Evolutionary conservation across 306 rosid genomes (phyloP), one percentile per base, ranked within the genome.

Genomic region (Styphnolobium japonicum): DNA sequence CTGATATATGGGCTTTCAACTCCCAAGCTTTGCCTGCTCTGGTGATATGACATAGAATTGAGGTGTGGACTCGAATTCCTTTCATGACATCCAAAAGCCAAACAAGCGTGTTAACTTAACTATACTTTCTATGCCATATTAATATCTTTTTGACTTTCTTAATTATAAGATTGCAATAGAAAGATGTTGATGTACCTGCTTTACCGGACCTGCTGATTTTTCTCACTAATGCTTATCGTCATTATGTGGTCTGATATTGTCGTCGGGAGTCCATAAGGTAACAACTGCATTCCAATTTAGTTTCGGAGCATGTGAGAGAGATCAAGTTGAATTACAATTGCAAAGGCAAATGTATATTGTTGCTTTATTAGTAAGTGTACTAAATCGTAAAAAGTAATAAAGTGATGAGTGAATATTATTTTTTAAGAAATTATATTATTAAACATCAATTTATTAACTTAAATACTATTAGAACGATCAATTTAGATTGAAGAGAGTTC

Each of bases 181-280:
- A 55, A 78, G 36, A 18, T 78, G 68, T 56, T 1, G 6, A 57
- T 79, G 77, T 70, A 33, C 21, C 53, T 14, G 43, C 77, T 69
- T 60, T 79, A 42, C 53, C 25, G 22, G 49, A 79, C 77, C 62
- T 33, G 14, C 18, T 69, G 42, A 68, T 68, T 68, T 68, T 64
- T 4, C 14, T 23, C 49, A 0, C 76, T 42, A 22, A 39, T 65
- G 33, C 39, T 16, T 2, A 0, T 55, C 39, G 6, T 46, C 22
- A 78, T 78, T 56, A 27, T 67, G 16, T 53, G 49, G 45, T 66
- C n/a, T 23, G 40, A 56, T 73, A 0, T 15, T 14, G 19, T 22
- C 43, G 23, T 21, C 36, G 37, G 9, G 0, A 55, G 15, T 72
- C 6, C 16, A n/a, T 40, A 18, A 57, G 67, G 53, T 21, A 73